phyloP scores from a whole-genome alignment of 345 rosid genomes.

The Ailanthus altissimus region DNA sequence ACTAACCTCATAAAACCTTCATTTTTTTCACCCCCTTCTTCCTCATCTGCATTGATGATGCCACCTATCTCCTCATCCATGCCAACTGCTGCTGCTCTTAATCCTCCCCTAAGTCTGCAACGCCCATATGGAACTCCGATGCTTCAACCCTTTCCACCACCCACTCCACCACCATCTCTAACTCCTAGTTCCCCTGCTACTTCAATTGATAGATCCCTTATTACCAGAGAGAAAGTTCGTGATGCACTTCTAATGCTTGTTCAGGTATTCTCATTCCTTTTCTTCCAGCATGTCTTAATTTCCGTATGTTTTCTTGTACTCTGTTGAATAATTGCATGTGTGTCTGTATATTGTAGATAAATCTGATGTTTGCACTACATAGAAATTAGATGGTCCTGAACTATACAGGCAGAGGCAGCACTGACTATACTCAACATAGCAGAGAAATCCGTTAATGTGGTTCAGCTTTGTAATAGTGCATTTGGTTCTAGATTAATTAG shows the following conservation, averaged over 20 bases:
- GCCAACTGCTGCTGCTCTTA: constrained; percentile 41
- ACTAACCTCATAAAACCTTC: constrained; percentile 63
- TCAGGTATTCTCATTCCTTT: constrained; percentile 41
- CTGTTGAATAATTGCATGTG: neutral
- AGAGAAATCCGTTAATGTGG: neutral
- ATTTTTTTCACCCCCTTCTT: constrained; percentile 48
- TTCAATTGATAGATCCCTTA: constrained; percentile 30
- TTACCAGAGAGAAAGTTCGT: constrained; percentile 59
- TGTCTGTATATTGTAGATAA: neutral
- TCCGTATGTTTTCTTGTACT: neutral
- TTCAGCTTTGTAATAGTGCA: neutral
- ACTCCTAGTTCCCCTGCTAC: constrained; percentile 39
- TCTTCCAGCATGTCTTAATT: neutral
- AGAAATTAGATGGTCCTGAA: neutral
- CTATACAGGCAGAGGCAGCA: neutral
- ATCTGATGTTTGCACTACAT: neutral
- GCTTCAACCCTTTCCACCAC: constrained; percentile 79
- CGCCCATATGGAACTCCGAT: constrained; percentile 63
- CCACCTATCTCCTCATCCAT: constrained; percentile 47
- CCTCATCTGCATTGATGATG: constrained; percentile 45
- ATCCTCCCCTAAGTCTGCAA: constrained; percentile 51
- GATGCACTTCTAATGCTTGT: constrained; percentile 62
- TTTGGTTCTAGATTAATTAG: neutral
- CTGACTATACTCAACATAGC: neutral
- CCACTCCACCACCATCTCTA: constrained; percentile 61